A percentile compares a stretch with the other conserved stretches of the same genome.
Conservation (phyloP, 2,329 filamentous ascomycete genomes). For the Pezicula neosporulosa region DNA sequence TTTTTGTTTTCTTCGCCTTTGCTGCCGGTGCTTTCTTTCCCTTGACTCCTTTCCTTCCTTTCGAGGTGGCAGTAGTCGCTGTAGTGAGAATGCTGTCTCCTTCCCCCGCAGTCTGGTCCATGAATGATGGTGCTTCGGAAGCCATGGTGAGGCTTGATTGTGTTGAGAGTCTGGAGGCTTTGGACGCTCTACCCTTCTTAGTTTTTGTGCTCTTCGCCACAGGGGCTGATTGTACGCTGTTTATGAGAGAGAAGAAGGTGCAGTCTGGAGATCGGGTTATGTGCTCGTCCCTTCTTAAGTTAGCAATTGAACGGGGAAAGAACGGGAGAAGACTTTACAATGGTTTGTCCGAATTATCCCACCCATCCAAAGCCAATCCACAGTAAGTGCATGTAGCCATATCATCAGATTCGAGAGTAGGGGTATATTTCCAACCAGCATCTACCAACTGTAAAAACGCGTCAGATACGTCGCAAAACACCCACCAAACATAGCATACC, state of each 20-base stretch:
- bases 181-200: conserved; percentile 60
- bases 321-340: conserved; percentile 50
- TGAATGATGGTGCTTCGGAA: conserved; percentile 45
- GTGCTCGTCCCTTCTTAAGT: conserved; percentile 72
- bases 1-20: conserved; percentile 48
- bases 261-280: conserved; percentile 75
- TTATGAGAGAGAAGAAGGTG: conserved; percentile 73
- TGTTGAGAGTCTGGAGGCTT: conserved; percentile 61
- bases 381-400: conserved; percentile 92
- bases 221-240: conserved; percentile 44
- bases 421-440: conserved; percentile 92
- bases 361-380: conserved; percentile 83
- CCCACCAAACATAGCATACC: conserved; percentile 41
- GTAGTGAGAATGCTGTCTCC: conserved; percentile 61
- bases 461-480: conserved; percentile 14
- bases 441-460: conserved; percentile 67
- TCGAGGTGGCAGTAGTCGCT: conserved; percentile 54
- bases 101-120: conserved; percentile 37
- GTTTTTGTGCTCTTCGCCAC: conserved; percentile 51
- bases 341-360: conserved; percentile 91
- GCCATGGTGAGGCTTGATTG: conserved; percentile 51
- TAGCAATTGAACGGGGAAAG: conserved; percentile 5
- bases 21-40: conserved; percentile 51
- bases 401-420: conserved; percentile 78
- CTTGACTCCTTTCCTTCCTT: conserved; percentile 47